Conservation (phyloP, 2,329 filamentous ascomycete species). For the Cyclaneusma minus region DNA sequence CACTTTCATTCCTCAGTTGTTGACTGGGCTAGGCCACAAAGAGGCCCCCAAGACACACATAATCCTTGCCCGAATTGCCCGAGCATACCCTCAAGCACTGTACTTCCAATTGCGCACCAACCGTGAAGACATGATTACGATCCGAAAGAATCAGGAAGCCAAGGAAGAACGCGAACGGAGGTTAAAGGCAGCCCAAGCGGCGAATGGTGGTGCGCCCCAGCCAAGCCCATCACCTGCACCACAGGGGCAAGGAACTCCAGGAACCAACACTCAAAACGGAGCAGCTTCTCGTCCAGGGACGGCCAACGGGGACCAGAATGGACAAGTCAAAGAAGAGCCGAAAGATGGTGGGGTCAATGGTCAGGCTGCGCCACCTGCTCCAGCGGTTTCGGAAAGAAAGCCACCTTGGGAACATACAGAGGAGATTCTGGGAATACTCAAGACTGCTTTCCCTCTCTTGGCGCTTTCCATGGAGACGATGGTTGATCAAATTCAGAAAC, state of each 20-base stretch:
- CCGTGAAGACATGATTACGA: slow-evolving; percentile 80
- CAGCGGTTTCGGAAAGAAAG: slow-evolving; percentile 32
- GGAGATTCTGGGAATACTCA: slow-evolving; percentile 86
- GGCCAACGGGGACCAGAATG: slow-evolving; percentile 22
- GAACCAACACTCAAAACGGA: slow-evolving; percentile 10
- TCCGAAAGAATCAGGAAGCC: slow-evolving; percentile 75
- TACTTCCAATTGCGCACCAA: slow-evolving; percentile 93
- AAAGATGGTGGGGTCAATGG: slow-evolving; percentile 26
- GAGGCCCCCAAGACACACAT: slow-evolving; percentile 77
- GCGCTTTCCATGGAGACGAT: slow-evolving; percentile 98
- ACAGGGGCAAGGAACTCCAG: slow-evolving; percentile 7
- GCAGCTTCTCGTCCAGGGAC: slow-evolving; percentile 23
- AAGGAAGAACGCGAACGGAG: slow-evolving; percentile 39
- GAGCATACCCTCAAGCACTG: slow-evolving; percentile 85
- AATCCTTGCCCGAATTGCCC: slow-evolving; percentile 85
- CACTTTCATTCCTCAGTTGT: slow-evolving; percentile 91
- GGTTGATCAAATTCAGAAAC: slow-evolving; percentile 97
- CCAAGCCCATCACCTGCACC: slow-evolving; percentile 16
- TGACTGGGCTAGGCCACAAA: slow-evolving; percentile 80
- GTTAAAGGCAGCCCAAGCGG: slow-evolving; percentile 17
- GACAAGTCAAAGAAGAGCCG: slow-evolving; percentile 2
- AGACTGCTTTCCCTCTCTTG: slow-evolving; percentile 90
- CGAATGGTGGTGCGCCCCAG: slow-evolving; percentile 11
- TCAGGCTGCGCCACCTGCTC: slow-evolving; percentile 10
- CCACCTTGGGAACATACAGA: slow-evolving; percentile 95